Evolutionary conservation across 1,284 basidiomycete genomes (phyloP).

Genomic region (Cerioporus squamosus): DNA sequence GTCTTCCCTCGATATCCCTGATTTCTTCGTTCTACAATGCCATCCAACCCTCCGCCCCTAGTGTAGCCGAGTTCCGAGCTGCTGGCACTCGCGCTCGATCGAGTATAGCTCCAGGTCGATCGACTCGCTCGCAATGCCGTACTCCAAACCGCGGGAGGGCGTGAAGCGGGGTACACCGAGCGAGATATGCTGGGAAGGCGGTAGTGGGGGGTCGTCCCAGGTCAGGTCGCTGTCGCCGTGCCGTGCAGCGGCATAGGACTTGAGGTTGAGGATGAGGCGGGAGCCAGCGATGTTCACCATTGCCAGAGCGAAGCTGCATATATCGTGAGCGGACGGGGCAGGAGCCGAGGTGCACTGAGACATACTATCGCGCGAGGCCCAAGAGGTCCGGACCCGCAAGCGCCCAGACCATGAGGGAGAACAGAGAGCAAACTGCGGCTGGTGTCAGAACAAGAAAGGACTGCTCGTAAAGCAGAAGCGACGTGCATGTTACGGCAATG

Average conservation of each 20-base stretch:
- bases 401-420: constrained; percentile 39
- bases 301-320: constrained; percentile 34
- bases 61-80: constrained; percentile 32
- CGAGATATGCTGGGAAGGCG: background rate
- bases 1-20: background rate
- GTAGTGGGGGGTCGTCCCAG: constrained; percentile 15
- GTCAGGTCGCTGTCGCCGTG: constrained; percentile 18
- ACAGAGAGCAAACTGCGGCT: constrained; percentile 32
- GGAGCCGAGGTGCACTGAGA: background rate
- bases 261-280: constrained; percentile 35
- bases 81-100: constrained; percentile 35
- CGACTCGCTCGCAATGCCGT: background rate
- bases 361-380: constrained; percentile 38
- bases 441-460: background rate
- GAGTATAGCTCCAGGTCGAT: constrained; percentile 35
- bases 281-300: constrained; percentile 37
- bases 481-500: constrained; percentile 33
- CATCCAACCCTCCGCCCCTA: constrained; percentile 4
- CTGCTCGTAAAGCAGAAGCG: background rate
- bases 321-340: background rate
- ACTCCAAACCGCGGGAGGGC: background rate
- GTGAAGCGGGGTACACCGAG: constrained; percentile 12
- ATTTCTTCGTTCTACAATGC: background rate
- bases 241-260: constrained; percentile 30
- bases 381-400: constrained; percentile 34